These are phyloP conservation scores for Hypocreales sp. DNA, from an alignment of 2,329 filamentous ascomycete genomes.

Conservation along the genomic window DNA sequence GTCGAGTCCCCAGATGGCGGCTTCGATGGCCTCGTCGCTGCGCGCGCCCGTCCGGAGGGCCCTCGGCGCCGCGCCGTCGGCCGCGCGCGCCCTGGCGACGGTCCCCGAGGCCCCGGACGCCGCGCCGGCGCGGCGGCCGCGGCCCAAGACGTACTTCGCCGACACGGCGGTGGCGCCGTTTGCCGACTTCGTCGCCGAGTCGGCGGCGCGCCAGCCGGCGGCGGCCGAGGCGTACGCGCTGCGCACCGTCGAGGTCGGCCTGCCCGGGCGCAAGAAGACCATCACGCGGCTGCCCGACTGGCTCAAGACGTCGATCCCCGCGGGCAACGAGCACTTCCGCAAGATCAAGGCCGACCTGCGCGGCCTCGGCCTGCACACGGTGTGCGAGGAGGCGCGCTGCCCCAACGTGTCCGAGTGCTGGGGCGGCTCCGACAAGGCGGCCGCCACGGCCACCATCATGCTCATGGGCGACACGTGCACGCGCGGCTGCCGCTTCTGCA, in stretches of 20 bases:
- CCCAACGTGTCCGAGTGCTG: conserved; percentile 98
- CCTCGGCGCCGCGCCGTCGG: conserved; percentile 15
- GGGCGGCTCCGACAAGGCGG: conserved; percentile 77
- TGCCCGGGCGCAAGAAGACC: conserved; percentile 44
- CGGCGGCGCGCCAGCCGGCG: conserved; percentile 23
- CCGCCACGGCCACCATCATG: conserved; percentile 97
- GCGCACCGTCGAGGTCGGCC: conserved; percentile 48
- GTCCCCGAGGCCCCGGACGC: conserved; percentile 18
- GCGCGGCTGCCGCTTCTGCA: conserved; percentile 90
- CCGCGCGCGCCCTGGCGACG: conserved; percentile 28
- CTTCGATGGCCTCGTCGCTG: conserved; percentile 23
- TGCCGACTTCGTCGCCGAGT: conserved; percentile 36
- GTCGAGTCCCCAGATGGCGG: conserved; percentile 7
- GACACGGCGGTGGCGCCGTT: conserved; percentile 40
- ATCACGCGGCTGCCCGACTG: conserved; percentile 72
- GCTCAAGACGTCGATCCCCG: conserved; percentile 92
- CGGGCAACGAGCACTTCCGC: conserved; percentile 69
- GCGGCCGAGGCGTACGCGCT: conserved; percentile 42
- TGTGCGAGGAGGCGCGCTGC: conserved; percentile 94
- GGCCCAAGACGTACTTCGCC: conserved; percentile 40
- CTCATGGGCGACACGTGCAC: conserved; percentile 98
- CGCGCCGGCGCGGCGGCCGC: conserved; percentile 9
- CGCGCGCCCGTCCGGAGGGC: conserved; percentile 26
- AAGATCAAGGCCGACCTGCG: conserved; percentile 89
- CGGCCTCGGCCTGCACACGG: conserved; percentile 80